These are phyloP conservation scores for Buxus sempervirens DNA, from an alignment of 164 flowering plant genomes.

Conservation along the genomic window DNA sequence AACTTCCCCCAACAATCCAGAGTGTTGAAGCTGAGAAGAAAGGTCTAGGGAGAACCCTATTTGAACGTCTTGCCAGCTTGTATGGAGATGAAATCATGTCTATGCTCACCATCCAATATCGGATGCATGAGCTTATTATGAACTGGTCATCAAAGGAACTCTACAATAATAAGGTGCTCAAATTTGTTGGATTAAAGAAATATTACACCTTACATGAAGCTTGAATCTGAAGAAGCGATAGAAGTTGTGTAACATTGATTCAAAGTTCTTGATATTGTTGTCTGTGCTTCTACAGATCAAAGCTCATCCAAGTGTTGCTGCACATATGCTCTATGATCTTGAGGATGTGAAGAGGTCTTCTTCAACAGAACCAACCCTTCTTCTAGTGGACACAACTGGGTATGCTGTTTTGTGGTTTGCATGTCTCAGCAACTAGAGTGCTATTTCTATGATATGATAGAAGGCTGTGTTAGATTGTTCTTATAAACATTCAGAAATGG, in stretches of 20 bases:
- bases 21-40: constrained; percentile 96
- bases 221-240: constrained; percentile 4
- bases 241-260: constrained; percentile 3
- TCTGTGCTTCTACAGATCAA: constrained; percentile 41
- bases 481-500: background rate
- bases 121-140: constrained; percentile 98
- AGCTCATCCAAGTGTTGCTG: constrained; percentile 96
- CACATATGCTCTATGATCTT: constrained; percentile 82
- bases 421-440: background rate
- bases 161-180: constrained; percentile 76
- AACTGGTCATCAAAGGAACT: constrained; percentile 96
- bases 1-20: constrained; percentile 98
- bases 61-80: constrained; percentile 84
- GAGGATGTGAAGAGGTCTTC: constrained; percentile 70
- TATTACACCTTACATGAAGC: background rate
- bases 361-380: constrained; percentile 84
- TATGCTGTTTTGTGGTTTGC: constrained; percentile 27
- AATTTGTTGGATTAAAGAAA: constrained; percentile 1
- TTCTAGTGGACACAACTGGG: constrained; percentile 95
- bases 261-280: constrained; percentile 4
- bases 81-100: constrained; percentile 79
- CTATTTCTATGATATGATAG: background rate
- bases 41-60: constrained; percentile 94
- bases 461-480: no score
- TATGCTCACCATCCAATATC: constrained; percentile 98